phyloP scores from a whole-genome alignment of 2,329 filamentous ascomycete genomes.

The Venturia nashicola region DNA sequence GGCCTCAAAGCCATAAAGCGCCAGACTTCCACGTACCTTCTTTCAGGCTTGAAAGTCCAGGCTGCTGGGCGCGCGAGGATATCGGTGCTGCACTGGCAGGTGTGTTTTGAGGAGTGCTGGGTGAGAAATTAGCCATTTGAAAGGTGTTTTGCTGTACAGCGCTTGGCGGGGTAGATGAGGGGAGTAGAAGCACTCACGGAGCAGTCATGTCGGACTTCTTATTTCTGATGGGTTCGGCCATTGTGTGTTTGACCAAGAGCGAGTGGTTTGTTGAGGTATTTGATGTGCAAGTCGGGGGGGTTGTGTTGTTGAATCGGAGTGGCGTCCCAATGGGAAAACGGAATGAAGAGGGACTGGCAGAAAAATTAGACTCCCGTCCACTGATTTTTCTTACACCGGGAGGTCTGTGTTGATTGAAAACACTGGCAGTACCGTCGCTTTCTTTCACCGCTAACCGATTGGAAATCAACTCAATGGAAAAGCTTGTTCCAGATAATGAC shows the following conservation, averaged over 20 bases:
- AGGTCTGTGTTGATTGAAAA: background rate
- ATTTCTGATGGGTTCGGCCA: conserved; percentile 59
- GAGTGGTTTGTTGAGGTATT: conserved; percentile 16
- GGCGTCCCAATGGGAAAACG: background rate
- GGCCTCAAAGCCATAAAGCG: conserved; percentile 9
- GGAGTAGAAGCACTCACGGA: conserved; percentile 40
- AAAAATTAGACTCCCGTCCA: no score
- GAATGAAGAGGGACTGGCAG: no score
- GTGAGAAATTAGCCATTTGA: background rate
- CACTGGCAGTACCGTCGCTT: background rate
- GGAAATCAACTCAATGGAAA: background rate
- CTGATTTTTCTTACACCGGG: no score
- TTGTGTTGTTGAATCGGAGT: conserved; percentile 8
- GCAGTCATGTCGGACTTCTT: conserved; percentile 51
- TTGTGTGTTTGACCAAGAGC: conserved; percentile 21
- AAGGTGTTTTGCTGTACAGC: background rate
- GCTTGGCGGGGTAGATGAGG: background rate
- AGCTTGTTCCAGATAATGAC: background rate
- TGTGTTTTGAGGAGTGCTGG: conserved; percentile 83
- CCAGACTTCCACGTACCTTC: conserved; percentile 57
- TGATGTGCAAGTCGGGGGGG: conserved; percentile 19
- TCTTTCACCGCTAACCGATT: background rate
- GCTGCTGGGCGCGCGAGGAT: conserved; percentile 92
- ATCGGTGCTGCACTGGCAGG: conserved; percentile 92
- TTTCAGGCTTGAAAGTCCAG: conserved; percentile 86